Evolutionary conservation across 2,329 filamentous ascomycete genomes (phyloP), one percentile per base, ranked within the genome.

Genomic region (Myriosclerotinia scirpicola): DNA sequence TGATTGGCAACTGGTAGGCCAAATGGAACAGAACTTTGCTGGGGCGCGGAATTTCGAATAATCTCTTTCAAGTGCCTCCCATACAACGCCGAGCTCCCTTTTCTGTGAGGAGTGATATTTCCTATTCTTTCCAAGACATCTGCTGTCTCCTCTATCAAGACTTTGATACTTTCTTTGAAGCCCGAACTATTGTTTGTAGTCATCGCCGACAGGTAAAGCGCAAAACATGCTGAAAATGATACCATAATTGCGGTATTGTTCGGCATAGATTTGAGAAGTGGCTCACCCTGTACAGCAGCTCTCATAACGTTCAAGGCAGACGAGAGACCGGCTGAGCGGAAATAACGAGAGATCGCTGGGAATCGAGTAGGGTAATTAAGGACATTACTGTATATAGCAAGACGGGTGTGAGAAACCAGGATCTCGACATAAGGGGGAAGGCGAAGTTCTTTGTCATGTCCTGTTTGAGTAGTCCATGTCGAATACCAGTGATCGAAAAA

Each of bases 211-310:
- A 90, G 80, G 12, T 85, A 84, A n/a, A 90, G 67, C 77, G 87
- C 87, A 69, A 89, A 90, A 71, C 87, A 90, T n/a, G 87, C 87
- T 0, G 89, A 89, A 70, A 91, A 91, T 1, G 88, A 90, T 15
- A 92, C 90, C 90, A 92, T 92, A 70, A 71, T 91, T 90, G 65
- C 89, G 85, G 89, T 91, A 71, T 92, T 92, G 76, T 92, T 92
- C 0, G 89, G 89, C 89, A 92, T 92, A 0, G 89, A 91, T 65
- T 87, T 87, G 0, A 92, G 81, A 68, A 88, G 84, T 0, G 82
- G 80, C 73, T 92, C 89, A 44, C 89, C 89, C 75, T 91, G 89
- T 7, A 91, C 90, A 0, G 89, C 89, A 1, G 87, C 87, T 30
- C 89, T 85, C 81, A 92, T 85, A 5, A 92, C 90, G 67, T 90